phyloP scores from a whole-genome alignment of 2,329 filamentous ascomycete species.

The Ambrosiella xylebori region DNA sequence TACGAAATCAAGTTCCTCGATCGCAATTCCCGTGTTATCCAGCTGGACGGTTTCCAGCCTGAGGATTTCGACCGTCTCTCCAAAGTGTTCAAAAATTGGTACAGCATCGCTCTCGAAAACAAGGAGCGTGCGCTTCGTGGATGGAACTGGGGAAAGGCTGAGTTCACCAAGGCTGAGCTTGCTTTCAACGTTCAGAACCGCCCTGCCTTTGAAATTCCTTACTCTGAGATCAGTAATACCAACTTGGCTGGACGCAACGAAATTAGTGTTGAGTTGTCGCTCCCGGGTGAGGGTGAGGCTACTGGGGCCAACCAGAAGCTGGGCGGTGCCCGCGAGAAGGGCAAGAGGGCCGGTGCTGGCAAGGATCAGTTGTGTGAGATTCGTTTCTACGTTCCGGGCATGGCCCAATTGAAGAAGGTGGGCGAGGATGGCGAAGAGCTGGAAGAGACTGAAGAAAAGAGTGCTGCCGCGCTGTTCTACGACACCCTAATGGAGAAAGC shows the following conservation, averaged over 20 bases:
- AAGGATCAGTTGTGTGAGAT: constrained; percentile 93
- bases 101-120: constrained; percentile 79
- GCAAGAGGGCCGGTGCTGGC: constrained; percentile 77
- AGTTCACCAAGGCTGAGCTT: constrained; percentile 88
- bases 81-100: constrained; percentile 97
- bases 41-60: constrained; percentile 86
- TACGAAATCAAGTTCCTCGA: constrained; percentile 87
- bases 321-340: constrained; percentile 56
- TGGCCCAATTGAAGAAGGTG: constrained; percentile 58
- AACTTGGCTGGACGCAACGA: constrained; percentile 96
- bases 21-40: constrained; percentile 68
- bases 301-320: constrained; percentile 52
- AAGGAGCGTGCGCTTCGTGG: constrained; percentile 88
- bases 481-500: constrained; percentile 96
- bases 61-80: constrained; percentile 83
- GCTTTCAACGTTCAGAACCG: constrained; percentile 94
- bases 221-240: constrained; percentile 93
- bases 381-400: constrained; percentile 95
- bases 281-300: constrained; percentile 53
- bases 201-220: constrained; percentile 90
- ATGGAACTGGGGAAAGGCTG: constrained; percentile 99
- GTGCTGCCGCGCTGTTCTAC: constrained; percentile 93
- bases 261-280: constrained; percentile 83
- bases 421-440: constrained; percentile 46
- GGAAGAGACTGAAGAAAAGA: constrained; percentile 62